phyloP scores from a whole-genome alignment of 495 filamentous ascomycete species.

The Hypoxylon cercidicola region DNA sequence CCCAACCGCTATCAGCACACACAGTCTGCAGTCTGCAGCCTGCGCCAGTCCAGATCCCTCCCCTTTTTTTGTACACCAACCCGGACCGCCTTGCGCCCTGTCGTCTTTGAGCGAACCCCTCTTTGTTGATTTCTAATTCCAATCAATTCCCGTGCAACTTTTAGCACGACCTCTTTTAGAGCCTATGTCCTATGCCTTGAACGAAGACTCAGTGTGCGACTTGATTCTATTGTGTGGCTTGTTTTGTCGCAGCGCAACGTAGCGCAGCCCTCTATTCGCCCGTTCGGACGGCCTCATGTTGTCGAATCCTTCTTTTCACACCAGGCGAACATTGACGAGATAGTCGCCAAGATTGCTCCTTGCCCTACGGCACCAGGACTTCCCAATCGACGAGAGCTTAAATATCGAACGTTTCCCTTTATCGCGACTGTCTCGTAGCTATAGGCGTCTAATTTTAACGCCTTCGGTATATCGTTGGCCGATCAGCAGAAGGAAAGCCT shows the following conservation, averaged over 20 bases:
- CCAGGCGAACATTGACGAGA: constrained; percentile 20
- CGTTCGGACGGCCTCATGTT: constrained; percentile 25
- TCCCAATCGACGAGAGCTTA: no score
- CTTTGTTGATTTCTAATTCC: constrained; percentile 31
- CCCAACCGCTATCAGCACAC: constrained; percentile 15
- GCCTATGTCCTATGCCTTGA: constrained; percentile 41
- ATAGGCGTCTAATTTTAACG: background rate
- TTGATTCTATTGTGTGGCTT: constrained; percentile 23
- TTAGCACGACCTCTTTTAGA: constrained; percentile 33
- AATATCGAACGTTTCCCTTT: constrained; percentile 1
- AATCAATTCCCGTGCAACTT: constrained; percentile 41
- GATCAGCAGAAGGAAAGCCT: constrained; percentile 10
- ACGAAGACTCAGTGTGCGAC: constrained; percentile 31
- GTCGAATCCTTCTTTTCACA: constrained; percentile 24
- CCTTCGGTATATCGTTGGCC: constrained; percentile 7
- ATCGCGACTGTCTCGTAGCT: constrained; percentile 15
- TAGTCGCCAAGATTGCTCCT: constrained; percentile 1
- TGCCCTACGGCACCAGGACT: background rate
- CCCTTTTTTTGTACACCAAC: constrained; percentile 23
- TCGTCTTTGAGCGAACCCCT: constrained; percentile 37
- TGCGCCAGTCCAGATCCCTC: constrained; percentile 1
- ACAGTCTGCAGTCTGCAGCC: background rate
- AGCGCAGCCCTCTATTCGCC: constrained; percentile 34
- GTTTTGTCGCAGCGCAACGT: constrained; percentile 35
- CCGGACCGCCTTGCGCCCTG: constrained; percentile 37